Base-by-base conservation (phyloP, 495 filamentous ascomycete genomes). In the Neurospora tetraspora region DNA sequence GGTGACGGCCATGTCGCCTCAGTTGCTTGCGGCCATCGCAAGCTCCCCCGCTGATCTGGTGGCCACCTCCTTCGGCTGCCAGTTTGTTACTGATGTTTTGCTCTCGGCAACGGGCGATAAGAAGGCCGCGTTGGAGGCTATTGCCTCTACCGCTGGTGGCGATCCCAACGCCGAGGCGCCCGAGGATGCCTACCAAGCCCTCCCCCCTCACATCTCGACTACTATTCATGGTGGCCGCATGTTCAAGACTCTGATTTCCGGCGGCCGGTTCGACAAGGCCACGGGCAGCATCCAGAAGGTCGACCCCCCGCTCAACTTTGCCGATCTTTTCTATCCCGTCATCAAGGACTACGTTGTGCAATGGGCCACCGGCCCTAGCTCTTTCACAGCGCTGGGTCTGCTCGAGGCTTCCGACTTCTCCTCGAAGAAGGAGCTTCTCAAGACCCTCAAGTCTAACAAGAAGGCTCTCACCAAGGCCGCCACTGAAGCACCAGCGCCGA, bases 291-390 rank as follows among this genome's bases (percentile, higher is more conserved):
- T 97, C 61, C 88, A 85, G 79, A 87, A 88, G 72, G 85, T 90
- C 20, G 86, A 92, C n/a, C 93, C 94, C 9, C 83, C 90, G n/a
- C 85, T 97, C 69, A 86, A 89, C 73, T 99, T 98, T 82, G 89
- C 93, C 74, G 86, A 88, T 72, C 81, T 92, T 65, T 82, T 98
- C 68, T 98, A 93, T 75, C 88, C 91, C 40, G 84, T 88, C 71
- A 93, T 97, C 79, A 85, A 90, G 74, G 88, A 89, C 3, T 84
- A 94, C 68, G 83, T 96, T 47, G 76, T 94, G 75, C 81, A 89
- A n/a, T 99, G 96, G 96, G 96, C 96, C 1, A 93, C 88, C 0
- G 91, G 95, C 3, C 85, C 88, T 1, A 92, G 93, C 71, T 90
- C 89, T 1, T 98, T 97, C 75, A 91, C 97, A 14, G 86, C 97